These are phyloP conservation scores for Oryza officinalis DNA, from an alignment of 176 grass and related monocot genomes.

Conservation along the genomic window DNA sequence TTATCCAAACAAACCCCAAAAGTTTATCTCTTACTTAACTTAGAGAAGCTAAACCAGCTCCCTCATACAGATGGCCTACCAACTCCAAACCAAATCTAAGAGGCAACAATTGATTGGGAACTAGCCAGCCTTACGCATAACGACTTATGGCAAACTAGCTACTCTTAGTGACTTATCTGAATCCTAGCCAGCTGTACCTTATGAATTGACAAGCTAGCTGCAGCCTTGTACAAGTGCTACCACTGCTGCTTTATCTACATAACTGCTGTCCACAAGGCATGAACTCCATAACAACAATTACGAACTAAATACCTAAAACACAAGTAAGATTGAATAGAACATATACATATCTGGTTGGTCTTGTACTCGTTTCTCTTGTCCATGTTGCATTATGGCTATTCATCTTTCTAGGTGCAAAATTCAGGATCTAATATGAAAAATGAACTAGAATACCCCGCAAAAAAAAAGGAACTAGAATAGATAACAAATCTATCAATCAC, in stretches of 20 bases:
- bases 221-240: not conserved
- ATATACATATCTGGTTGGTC: conserved; percentile 4
- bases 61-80: not conserved
- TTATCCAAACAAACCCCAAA: no score
- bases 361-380: conserved; percentile 8
- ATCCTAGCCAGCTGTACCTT: not conserved
- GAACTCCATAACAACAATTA: not conserved
- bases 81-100: not conserved
- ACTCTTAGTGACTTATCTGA: not conserved
- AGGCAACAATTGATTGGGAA: not conserved
- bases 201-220: not conserved
- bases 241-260: not conserved
- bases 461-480: not conserved
- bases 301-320: not conserved
- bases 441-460: not conserved
- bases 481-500: conserved; percentile 1
- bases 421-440: not conserved
- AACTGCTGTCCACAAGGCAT: not conserved
- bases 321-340: not conserved
- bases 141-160: not conserved
- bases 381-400: not conserved
- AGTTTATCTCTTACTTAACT: not conserved
- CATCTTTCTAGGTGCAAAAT: not conserved
- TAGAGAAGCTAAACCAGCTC: not conserved
- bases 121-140: not conserved